Percentiles rank a stretch among this genome's conserved stretches.
Evolutionary conservation across 1,284 basidiomycete species (phyloP).

Genomic region (Sanghuangporus sanghuang): DNA sequence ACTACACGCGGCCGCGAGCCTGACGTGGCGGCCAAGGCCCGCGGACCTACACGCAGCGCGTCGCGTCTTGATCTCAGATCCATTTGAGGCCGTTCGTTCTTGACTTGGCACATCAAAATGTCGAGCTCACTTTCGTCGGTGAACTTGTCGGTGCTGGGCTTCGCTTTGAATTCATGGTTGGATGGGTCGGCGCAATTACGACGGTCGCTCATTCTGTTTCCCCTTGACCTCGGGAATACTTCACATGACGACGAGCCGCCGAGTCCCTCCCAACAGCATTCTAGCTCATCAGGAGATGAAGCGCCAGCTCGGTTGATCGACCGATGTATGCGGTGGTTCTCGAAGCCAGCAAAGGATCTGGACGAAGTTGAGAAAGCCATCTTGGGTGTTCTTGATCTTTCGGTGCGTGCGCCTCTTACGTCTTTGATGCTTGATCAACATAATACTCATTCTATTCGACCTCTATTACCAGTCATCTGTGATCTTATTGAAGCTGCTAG

Average conservation of each 20-base stretch:
- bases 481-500: conserved; percentile 21
- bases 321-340: conserved; percentile 17
- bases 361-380: conserved; percentile 19
- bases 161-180: conserved; percentile 23
- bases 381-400: conserved; percentile 20
- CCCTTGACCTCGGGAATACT: conserved; percentile 9
- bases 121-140: conserved; percentile 9
- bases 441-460: not conserved
- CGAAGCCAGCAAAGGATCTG: conserved; percentile 15
- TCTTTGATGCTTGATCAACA: not conserved
- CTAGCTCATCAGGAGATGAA: not conserved
- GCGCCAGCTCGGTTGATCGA: not conserved
- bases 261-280: not conserved
- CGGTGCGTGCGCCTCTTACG: conserved; percentile 14
- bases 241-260: conserved; percentile 5
- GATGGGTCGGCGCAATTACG: conserved; percentile 23
- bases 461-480: conserved; percentile 21
- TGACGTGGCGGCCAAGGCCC: not conserved
- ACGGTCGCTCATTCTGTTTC: conserved; percentile 18
- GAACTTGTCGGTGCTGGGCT: conserved; percentile 14
- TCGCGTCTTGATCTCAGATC: not conserved
- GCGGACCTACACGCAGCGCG: not conserved
- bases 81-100: not conserved
- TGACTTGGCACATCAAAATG: not conserved
- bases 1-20: not conserved